Evolutionary conservation across 768 basidiomycete genomes (phyloP), one percentile per base, ranked within the genome.

Genomic region (Mycena haematopus): DNA sequence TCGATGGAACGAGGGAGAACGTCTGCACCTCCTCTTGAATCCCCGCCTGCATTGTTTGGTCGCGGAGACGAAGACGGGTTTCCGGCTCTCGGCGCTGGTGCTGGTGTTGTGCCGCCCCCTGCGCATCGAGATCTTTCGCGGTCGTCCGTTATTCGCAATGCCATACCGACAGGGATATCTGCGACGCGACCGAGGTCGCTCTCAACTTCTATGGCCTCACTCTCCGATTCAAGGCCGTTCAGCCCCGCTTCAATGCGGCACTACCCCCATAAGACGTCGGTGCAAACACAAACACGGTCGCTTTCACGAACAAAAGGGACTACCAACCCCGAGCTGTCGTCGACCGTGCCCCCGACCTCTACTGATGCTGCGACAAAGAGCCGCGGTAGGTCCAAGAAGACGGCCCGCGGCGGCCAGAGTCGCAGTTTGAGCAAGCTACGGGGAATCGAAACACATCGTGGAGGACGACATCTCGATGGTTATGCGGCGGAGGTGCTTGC

Each of bases 401-500:
- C 55, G 38, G 76, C 66, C 58, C 62, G 66, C 36, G 69, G 66
- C 29, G 65, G 53, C 21, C 63, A 57, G 56, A 72, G 67, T 44
- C 62, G 66, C 36, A 72, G 67, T 31, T 60, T 61, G 61, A 68
- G 69, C 60, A 65, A 66, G 65, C 74, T 66, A 71, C 62, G 67
- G 61, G 66, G 42, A 33, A 52, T 59, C 70, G 60, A 80, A n/a
- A 75, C 80, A 80, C 42, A 73, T 85, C 24, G 79, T 93, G 4
- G 83, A 87, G 69, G 85, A 86, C 13, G 93, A 95, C 69, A 85
- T 95, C 17, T 93, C 91, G 4, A 89, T 92, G 86, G 70, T 84
- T 35, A 94, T 94, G 84, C 80, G 85, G 51, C 76, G 78, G 60
- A 78, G 92, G 62, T 86, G 83, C 14, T 72, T 86, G 56, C 79